Percentiles rank a stretch among this genome's conserved stretches.
Evolutionary conservation across 2,329 filamentous ascomycete genomes (phyloP).

Genomic region (Neopestalotiopsis clavispora): DNA sequence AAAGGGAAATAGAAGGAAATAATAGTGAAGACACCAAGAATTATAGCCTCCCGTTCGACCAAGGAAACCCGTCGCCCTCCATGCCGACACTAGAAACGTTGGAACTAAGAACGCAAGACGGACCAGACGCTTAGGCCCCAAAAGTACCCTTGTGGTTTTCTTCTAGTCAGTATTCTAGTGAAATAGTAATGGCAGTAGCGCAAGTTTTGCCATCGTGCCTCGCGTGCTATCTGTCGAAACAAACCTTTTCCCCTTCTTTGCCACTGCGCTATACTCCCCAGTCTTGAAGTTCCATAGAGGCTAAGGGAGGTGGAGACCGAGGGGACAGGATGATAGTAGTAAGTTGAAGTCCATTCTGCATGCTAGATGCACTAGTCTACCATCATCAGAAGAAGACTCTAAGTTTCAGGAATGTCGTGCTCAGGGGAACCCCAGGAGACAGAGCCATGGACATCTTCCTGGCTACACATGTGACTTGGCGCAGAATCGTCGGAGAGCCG

Average conservation of each 20-base stretch:
- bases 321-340: not conserved
- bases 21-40: not conserved
- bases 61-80: not conserved
- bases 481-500: not conserved
- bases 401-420: constrained; percentile 1
- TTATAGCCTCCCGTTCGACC: not conserved
- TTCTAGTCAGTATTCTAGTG: not conserved
- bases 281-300: not conserved
- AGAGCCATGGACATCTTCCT: not conserved
- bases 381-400: not conserved
- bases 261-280: not conserved
- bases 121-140: not conserved
- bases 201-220: not conserved
- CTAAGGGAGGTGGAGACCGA: not conserved
- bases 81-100: not conserved
- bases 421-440: not conserved
- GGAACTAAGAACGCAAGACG: not conserved
- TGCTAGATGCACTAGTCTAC: not conserved
- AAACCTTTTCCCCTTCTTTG: not conserved
- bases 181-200: not conserved
- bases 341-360: not conserved
- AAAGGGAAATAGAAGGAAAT: constrained; percentile 2
- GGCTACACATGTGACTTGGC: not conserved
- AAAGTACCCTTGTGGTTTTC: not conserved
- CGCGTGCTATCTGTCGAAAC: not conserved